Evolutionary conservation across 2,329 filamentous ascomycete genomes (phyloP).

Genomic region (Colletotrichum graminicola): DNA sequence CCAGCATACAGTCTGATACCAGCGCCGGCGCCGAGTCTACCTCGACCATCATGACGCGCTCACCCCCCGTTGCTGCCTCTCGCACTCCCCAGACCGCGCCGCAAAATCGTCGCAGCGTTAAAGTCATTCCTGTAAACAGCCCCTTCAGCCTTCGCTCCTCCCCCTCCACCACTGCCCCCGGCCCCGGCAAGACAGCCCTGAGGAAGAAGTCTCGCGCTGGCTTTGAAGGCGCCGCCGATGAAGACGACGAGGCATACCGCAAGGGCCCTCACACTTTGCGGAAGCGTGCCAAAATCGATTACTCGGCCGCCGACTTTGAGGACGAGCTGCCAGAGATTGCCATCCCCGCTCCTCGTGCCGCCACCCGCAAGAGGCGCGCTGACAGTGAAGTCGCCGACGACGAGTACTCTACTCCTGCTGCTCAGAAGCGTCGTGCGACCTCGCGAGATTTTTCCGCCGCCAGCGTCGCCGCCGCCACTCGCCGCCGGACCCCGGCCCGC

Average conservation of each 20-base stretch:
- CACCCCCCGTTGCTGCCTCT: slow-evolving; percentile 31
- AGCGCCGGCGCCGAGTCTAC: slow-evolving; percentile 31
- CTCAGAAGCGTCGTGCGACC: slow-evolving; percentile 38
- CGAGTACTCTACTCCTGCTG: slow-evolving; percentile 32
- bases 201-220: slow-evolving; percentile 40
- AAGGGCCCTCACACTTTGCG: slow-evolving; percentile 72
- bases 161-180: slow-evolving; percentile 22
- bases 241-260: slow-evolving; percentile 62
- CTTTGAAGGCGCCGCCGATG: slow-evolving; percentile 48
- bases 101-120: slow-evolving; percentile 36
- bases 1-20: slow-evolving; percentile 37
- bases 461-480: slow-evolving; percentile 41
- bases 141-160: slow-evolving; percentile 34
- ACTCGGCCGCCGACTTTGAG: slow-evolving; percentile 66
- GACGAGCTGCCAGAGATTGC: slow-evolving; percentile 55
- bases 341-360: slow-evolving; percentile 44
- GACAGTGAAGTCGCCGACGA: slow-evolving; percentile 44
- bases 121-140: slow-evolving; percentile 29
- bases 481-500: slow-evolving; percentile 56
- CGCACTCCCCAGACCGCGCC: slow-evolving; percentile 42
- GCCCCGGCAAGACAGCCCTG: slow-evolving; percentile 29
- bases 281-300: slow-evolving; percentile 68
- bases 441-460: slow-evolving; percentile 40
- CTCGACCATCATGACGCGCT: slow-evolving; percentile 38
- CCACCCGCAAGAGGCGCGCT: slow-evolving; percentile 48